Evolutionary conservation across 2,329 filamentous ascomycete genomes (phyloP).

Genomic region (Diplodia mutila): DNA sequence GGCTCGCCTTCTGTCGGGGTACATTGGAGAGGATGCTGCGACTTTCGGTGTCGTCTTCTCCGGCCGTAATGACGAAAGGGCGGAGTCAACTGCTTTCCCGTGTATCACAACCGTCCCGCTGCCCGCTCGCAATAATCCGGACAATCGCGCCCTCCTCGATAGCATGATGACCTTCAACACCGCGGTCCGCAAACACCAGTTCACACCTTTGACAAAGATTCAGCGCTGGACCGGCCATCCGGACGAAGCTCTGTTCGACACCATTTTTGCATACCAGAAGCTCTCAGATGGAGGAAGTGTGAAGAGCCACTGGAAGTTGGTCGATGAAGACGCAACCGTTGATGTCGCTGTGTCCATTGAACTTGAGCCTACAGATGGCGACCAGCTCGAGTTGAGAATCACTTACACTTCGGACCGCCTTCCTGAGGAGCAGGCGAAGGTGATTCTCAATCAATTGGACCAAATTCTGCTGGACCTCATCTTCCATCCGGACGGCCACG

Average conservation of each 20-base stretch:
- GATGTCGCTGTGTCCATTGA: constrained; percentile 79
- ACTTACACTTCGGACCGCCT: constrained; percentile 68
- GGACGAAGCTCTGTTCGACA: constrained; percentile 75
- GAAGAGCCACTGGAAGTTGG: constrained; percentile 59
- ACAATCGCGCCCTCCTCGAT: constrained; percentile 61
- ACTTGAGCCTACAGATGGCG: constrained; percentile 60
- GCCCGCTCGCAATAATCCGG: constrained; percentile 58
- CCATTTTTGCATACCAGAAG: constrained; percentile 82
- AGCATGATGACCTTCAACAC: constrained; percentile 69
- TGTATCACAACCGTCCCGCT: constrained; percentile 83
- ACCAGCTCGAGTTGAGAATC: constrained; percentile 63
- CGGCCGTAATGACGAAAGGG: constrained; percentile 66
- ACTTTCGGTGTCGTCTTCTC: constrained; percentile 83
- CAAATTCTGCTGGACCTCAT: constrained; percentile 64
- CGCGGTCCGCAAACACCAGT: constrained; percentile 69
- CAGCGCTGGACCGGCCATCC: constrained; percentile 72
- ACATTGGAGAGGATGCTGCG: constrained; percentile 73
- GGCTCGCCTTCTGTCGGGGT: constrained; percentile 73
- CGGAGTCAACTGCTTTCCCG: constrained; percentile 68
- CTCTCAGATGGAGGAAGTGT: constrained; percentile 35
- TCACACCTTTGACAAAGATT: constrained; percentile 70
- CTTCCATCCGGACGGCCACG: constrained; percentile 48
- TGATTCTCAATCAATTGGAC: constrained; percentile 75
- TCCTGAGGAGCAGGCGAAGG: constrained; percentile 66
- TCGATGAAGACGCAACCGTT: constrained; percentile 68